Base-by-base conservation (phyloP, 2,329 filamentous ascomycete genomes). In the Stagonosporopsis cucurbitacearum region DNA sequence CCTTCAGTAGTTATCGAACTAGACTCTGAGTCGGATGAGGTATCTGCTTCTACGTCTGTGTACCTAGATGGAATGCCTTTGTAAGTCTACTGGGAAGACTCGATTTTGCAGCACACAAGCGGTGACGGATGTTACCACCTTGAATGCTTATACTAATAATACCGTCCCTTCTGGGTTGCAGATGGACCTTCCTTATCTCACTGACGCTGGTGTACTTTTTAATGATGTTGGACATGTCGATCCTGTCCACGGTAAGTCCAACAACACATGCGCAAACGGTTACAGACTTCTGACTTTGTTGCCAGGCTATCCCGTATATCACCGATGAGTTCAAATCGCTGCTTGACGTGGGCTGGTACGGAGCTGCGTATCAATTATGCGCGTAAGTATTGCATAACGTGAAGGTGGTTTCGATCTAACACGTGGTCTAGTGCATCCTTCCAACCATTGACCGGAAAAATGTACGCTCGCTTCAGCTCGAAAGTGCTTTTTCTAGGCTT, bases 361-460 rank as follows among this genome's bases (percentile, higher is more conserved):
- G 59, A 43, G 43, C 37, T 23, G 55, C 76, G 2, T 81, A 78
- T 64, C 72, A 79, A 78, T 75, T 4, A 59, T 71, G 12, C 73
- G 71, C 28, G 68, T 72, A 49, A 12, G 47, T 42, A n/a, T 26
- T 4, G 7, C 35, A 7, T 22, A 4, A 4, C 12, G 1, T 3
- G 19, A 37, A 17, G 26, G 57, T 20, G 26, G 3, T 32, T 37
- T 23, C 26, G 6, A 35, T 2, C 47, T 50, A 30, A 46, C 41
- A 3, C 9, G 9, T 4, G 35, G 17, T 4, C 12, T 26, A 54
- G 57, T 45, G 47, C 50, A 7, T 52, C 58, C 0, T 49, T 62
- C 30, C 58, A 61, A 43, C 62, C 62, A 33, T 40, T 66, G 13
- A 59, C 60, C 4, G 63, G 63, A 11, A 66, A 59, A 19, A 58